These are phyloP conservation scores for Aspergillus chevalieri DNA, from an alignment of 2,329 filamentous ascomycete genomes.

Conservation along the genomic window DNA sequence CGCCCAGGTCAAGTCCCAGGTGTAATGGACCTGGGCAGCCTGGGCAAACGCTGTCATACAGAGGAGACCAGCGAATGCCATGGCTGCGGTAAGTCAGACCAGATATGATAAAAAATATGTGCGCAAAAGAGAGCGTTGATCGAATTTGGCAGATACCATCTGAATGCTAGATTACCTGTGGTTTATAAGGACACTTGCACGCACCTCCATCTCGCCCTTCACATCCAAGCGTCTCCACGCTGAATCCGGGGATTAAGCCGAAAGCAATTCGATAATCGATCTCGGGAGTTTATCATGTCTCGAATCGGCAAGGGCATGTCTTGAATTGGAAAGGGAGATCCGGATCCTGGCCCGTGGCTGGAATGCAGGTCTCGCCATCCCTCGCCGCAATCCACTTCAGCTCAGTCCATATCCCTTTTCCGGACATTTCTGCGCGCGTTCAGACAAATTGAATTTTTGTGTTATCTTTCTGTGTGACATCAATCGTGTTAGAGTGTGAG, in stretches of 20 bases:
- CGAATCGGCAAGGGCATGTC: neutral
- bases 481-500: no score
- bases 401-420: neutral
- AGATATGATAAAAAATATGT: neutral
- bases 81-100: neutral
- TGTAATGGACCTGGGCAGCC: conserved; percentile 4
- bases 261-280: neutral
- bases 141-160: no score
- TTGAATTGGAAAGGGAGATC: neutral
- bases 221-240: neutral
- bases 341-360: neutral
- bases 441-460: no score
- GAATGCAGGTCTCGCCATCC: neutral
- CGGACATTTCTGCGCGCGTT: neutral
- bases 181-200: neutral
- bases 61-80: neutral
- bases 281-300: neutral
- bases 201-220: neutral
- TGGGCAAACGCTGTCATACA: conserved; percentile 4
- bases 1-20: conserved; percentile 29
- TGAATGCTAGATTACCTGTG: neutral
- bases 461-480: no score
- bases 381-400: neutral
- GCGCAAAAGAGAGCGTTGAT: neutral
- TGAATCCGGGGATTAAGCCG: neutral